Percentiles rank a stretch among this genome's conserved stretches.
Conservation (phyloP, 257 asterid genomes). For the Salvia splendens region DNA sequence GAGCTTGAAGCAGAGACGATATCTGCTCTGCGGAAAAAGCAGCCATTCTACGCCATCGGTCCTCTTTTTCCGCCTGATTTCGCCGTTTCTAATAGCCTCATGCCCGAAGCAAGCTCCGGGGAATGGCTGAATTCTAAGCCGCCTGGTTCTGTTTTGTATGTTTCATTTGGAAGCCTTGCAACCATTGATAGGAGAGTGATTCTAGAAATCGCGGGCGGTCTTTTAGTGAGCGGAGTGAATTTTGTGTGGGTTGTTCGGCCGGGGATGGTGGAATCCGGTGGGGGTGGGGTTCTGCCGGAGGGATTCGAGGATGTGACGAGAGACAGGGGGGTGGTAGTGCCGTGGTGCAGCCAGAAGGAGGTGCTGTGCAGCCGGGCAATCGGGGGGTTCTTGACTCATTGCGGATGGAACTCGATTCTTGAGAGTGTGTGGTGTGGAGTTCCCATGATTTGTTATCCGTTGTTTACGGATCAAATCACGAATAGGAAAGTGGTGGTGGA, state of each 20-base stretch:
- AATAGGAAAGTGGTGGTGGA: slow-evolving; percentile 31
- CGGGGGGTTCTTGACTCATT: slow-evolving; percentile 28
- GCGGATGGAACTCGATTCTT: slow-evolving; percentile 25
- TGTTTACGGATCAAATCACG: slow-evolving; percentile 24
- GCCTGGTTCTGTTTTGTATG: slow-evolving; percentile 25
- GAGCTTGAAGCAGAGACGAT: slow-evolving; percentile 15
- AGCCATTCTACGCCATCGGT: slow-evolving; percentile 29
- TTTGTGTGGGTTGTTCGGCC: slow-evolving; percentile 27
- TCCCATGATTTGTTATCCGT: slow-evolving; percentile 30
- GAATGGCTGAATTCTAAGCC: slow-evolving; percentile 26
- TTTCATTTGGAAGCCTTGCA: slow-evolving; percentile 30
- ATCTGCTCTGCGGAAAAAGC: slow-evolving; percentile 16
- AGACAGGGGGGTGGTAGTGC: slow-evolving; percentile 22
- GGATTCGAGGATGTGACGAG: slow-evolving; percentile 15
- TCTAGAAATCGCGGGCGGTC: slow-evolving; percentile 19
- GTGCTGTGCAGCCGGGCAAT: slow-evolving; percentile 6
- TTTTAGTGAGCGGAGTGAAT: slow-evolving; percentile 12
- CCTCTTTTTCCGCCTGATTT: slow-evolving; percentile 10
- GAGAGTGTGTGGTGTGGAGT: slow-evolving; percentile 30
- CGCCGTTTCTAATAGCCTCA: not conserved
- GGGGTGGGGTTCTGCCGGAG: slow-evolving; percentile 8
- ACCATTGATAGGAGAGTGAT: not conserved
- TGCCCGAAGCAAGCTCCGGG: not conserved
- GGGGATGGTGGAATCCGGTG: slow-evolving; percentile 4
- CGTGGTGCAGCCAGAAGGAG: slow-evolving; percentile 27